A percentile compares a stretch with the other conserved stretches of the same genome.
These are phyloP conservation scores for Candida broadrunensis DNA, from an alignment of 805 yeast species.

Conservation along the genomic window DNA sequence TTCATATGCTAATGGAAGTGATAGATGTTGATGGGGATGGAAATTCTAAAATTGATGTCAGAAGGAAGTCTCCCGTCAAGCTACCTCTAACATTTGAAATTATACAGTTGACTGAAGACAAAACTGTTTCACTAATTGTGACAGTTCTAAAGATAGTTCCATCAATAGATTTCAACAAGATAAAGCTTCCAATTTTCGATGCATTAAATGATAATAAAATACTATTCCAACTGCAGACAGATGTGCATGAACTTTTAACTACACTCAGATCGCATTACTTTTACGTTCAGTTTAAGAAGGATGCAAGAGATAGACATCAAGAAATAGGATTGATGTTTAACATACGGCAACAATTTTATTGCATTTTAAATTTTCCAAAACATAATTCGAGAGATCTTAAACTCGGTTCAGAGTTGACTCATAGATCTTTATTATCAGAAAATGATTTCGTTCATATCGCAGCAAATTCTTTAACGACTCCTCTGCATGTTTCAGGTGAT, in stretches of 20 bases:
- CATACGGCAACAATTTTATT: slow-evolving; percentile 9
- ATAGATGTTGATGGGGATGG: no score
- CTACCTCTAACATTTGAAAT: not conserved
- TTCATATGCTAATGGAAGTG: no score
- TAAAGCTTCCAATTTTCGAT: not conserved
- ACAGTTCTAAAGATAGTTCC: slow-evolving; percentile 11
- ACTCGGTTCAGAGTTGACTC: not conserved
- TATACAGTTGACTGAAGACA: not conserved
- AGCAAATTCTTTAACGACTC: not conserved
- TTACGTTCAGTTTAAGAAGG: slow-evolving; percentile 10
- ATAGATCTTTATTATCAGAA: not conserved
- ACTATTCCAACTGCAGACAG: slow-evolving; percentile 7
- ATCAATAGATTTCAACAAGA: slow-evolving; percentile 1
- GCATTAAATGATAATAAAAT: not conserved
- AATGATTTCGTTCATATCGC: no score
- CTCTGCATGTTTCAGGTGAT: not conserved
- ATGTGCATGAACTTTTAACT: slow-evolving; percentile 6
- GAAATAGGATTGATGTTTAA: slow-evolving; percentile 10
- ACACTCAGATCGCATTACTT: slow-evolving; percentile 8
- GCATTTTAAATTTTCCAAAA: slow-evolving; percentile 6
- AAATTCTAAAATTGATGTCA: no score
- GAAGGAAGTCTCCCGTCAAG: not conserved
- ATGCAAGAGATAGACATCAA: slow-evolving; percentile 10
- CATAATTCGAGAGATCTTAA: not conserved
- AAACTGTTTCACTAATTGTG: slow-evolving; percentile 1